Evolutionary conservation across 345 rosid species (phyloP).

Genomic region (Melaleuca quinquenervia): DNA sequence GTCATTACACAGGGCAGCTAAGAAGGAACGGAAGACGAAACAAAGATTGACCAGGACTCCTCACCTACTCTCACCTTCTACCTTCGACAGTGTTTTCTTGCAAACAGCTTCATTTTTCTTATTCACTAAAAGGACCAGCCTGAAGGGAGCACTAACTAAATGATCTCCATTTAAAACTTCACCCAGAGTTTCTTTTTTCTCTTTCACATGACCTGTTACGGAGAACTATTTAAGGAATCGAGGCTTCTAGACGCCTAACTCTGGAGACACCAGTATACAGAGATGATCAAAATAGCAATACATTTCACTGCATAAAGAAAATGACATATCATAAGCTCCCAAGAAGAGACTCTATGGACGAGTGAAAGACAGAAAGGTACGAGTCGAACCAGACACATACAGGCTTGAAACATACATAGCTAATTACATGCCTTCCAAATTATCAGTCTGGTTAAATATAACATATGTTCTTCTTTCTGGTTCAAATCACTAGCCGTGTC

Average conservation of each 20-base stretch:
- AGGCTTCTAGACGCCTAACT: not conserved
- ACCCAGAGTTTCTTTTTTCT: slow-evolving; percentile 4
- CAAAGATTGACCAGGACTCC: not conserved
- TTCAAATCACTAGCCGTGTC: no score
- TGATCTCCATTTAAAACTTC: slow-evolving; percentile 10
- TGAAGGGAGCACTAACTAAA: slow-evolving; percentile 1
- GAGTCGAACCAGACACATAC: not conserved
- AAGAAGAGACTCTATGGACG: not conserved
- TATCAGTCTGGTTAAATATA: not conserved
- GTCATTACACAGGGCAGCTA: not conserved
- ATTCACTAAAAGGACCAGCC: not conserved
- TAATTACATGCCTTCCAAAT: not conserved
- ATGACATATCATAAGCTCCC: slow-evolving; percentile 3
- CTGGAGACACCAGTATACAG: slow-evolving; percentile 1
- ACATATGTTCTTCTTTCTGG: not conserved
- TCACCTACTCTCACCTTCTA: not conserved
- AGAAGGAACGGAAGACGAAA: not conserved
- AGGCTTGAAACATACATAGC: not conserved
- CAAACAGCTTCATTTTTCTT: not conserved
- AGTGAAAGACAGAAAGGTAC: not conserved
- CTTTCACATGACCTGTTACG: not conserved
- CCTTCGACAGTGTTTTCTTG: not conserved
- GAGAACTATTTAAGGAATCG: not conserved
- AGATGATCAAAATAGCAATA: slow-evolving; percentile 78
- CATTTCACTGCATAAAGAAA: slow-evolving; percentile 47